Evolutionary conservation across 1,284 basidiomycete genomes (phyloP), one percentile per base, ranked within the genome.

Genomic region (Rhizoctonia solani): DNA sequence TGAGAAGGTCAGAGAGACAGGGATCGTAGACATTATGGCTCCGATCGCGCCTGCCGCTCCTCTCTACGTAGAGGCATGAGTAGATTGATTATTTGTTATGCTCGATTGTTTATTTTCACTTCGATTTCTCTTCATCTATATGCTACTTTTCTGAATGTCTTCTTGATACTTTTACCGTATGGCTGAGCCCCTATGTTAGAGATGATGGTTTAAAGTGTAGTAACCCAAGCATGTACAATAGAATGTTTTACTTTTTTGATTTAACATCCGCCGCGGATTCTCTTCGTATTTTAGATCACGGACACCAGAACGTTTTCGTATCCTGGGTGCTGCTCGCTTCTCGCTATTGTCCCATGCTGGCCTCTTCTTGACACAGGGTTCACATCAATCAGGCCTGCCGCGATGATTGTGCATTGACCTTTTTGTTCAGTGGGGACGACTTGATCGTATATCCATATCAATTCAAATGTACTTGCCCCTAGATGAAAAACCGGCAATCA

Each of bases 11-110:
- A 29, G 61, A 50, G 61, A 66, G 19, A 66, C 61, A 5, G 61
- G 61, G 11, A 52, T 66, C 50, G 49, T 54, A 9, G 61, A 66
- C 21, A 66, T 66, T 41, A 66, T 66, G 61, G 41, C 61, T 21
- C 61, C 61, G 37, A 66, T 66, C 30, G 61, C 50, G 16, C 61
- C 50, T 21, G 37, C 50, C 37, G 61, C 61, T 21, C 61, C 50
- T 34, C 42, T 66, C 42, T 27, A 54, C 19, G 61, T 66, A 16
- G 61, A 66, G 23, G 44, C 23, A 1, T 59, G 49, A 29, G 37
- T 16, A 27, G 4, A 30, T 44, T 47, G 42, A 16, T 59, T 16
- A 42, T 59, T 59, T 23, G 46, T 61, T 4, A 19, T 23, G 8
- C 6, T 21, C 23, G 32, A 25, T 13, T 55, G 54, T 61, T 50